Percentiles rank a stretch among this genome's conserved stretches.
phyloP scores from a whole-genome alignment of 305 asterid genomes.

The Ajuga reptans region DNA sequence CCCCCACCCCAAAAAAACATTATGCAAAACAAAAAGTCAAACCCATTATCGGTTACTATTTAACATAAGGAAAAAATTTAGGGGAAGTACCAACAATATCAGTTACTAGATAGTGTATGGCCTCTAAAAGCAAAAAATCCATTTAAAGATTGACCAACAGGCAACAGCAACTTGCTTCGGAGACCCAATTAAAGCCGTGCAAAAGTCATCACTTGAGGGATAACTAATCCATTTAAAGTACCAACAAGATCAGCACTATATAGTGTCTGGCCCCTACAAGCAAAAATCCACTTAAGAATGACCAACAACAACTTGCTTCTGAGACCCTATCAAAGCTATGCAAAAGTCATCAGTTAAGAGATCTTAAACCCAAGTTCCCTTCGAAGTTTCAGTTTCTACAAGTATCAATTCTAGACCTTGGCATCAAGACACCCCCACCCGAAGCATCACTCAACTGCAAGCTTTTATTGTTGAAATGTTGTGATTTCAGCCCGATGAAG shows the following conservation, averaged over 20 bases:
- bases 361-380: background rate
- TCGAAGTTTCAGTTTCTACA: background rate
- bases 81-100: background rate
- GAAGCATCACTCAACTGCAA: background rate
- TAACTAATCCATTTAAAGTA: background rate
- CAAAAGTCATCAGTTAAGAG: background rate
- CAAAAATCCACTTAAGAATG: background rate
- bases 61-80: background rate
- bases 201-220: background rate
- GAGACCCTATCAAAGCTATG: background rate
- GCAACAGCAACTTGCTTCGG: background rate
- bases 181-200: background rate
- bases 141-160: background rate
- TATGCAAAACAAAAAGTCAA: background rate
- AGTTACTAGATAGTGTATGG: background rate
- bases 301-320: background rate
- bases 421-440: background rate
- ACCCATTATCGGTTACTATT: background rate
- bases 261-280: background rate
- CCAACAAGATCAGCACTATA: background rate
- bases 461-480: background rate
- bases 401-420: background rate
- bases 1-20: background rate
- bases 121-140: background rate
- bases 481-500: background rate